A percentile compares a stretch with the other conserved stretches of the same genome.
Evolutionary conservation across 176 grass and related monocot genomes (phyloP).

Genomic region (Saccharum officinarum): DNA sequence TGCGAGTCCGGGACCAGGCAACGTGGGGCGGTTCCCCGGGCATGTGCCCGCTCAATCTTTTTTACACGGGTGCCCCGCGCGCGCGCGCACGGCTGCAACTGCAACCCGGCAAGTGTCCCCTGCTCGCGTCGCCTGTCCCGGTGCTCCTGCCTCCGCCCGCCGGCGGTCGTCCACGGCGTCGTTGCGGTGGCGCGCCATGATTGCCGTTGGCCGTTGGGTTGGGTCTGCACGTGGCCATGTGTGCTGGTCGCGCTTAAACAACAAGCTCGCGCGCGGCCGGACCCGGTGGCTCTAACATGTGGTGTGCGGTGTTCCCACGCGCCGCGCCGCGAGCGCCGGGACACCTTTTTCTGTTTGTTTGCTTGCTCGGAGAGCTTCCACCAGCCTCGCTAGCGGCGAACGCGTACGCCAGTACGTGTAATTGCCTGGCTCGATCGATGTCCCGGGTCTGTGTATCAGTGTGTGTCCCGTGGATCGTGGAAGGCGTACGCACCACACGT

Average conservation of each 20-base stretch:
- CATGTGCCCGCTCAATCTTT: constrained; percentile 14
- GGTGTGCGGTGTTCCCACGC: neutral
- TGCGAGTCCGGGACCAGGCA: constrained; percentile 5
- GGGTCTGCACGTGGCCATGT: neutral
- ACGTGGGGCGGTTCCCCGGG: no score
- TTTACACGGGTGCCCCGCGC: constrained; percentile 1
- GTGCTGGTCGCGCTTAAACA: neutral
- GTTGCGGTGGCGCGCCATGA: neutral
- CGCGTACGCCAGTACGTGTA: neutral
- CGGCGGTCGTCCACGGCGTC: neutral
- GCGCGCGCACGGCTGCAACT: neutral
- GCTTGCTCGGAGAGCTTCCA: neutral
- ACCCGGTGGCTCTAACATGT: neutral
- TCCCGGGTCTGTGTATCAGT: neutral
- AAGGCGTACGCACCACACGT: no score
- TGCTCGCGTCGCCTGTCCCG: neutral
- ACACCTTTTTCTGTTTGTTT: neutral
- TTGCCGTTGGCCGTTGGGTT: neutral
- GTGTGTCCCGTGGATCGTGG: neutral
- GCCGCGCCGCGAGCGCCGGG: neutral
- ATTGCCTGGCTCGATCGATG: neutral
- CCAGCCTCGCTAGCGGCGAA: neutral
- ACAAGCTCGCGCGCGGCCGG: neutral
- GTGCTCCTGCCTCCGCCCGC: neutral
- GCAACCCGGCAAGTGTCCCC: constrained; percentile 11